A percentile compares a stretch with the other conserved stretches of the same genome.
Conservation (phyloP, 768 basidiomycete genomes). For the Tephrocybe rancida region DNA sequence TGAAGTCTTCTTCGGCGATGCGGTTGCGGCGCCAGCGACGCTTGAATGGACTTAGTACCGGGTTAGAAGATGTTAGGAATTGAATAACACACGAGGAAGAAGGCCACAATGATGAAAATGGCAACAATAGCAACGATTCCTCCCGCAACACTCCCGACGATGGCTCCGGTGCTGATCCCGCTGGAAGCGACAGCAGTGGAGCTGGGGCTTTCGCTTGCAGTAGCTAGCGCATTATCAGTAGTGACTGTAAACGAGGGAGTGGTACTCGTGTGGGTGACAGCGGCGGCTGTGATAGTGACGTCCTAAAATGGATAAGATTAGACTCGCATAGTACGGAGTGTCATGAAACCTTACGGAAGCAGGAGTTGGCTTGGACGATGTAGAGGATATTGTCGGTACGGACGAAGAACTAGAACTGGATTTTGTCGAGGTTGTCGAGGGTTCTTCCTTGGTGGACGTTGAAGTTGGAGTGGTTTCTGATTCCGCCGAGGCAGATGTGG, state of each 20-base stretch:
- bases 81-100: conserved; percentile 37
- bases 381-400: conserved; percentile 4
- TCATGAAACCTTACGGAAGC: conserved; percentile 13
- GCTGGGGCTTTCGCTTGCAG: conserved; percentile 16
- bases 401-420: conserved; percentile 8
- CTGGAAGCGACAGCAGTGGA: conserved; percentile 17
- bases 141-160: conserved; percentile 41
- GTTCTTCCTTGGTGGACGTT: not conserved
- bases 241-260: conserved; percentile 16
- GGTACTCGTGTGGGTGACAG: conserved; percentile 21
- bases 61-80: not conserved
- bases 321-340: not conserved
- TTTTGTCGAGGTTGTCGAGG: not conserved
- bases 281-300: conserved; percentile 12
- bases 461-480: not conserved
- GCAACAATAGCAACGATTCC: conserved; percentile 38
- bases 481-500: not conserved
- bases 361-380: conserved; percentile 6
- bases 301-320: conserved; percentile 13
- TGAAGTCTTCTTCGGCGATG: conserved; percentile 35
- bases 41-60: conserved; percentile 19
- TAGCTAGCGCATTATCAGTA: conserved; percentile 14
- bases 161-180: conserved; percentile 39
- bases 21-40: conserved; percentile 38
- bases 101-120: conserved; percentile 39